Evolutionary conservation across 2,329 filamentous ascomycete genomes (phyloP), one percentile per base, ranked within the genome.

Genomic region (Cladorrhinum sp.): DNA sequence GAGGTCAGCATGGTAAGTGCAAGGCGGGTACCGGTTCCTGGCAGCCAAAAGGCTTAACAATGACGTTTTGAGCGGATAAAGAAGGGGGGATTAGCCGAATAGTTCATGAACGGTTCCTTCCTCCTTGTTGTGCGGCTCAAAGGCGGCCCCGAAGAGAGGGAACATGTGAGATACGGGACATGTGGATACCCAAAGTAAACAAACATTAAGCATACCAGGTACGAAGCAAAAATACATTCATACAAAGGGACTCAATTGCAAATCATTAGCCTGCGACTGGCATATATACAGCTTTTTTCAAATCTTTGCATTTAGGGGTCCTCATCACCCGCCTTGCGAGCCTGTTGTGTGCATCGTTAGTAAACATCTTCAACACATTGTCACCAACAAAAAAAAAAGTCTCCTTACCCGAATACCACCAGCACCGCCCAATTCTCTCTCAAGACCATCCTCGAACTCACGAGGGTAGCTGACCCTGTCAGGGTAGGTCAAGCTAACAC

Each of bases 371-470:
- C 20, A 50, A 25, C 32, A 32, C 25, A 20, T 6, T 4, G 22
- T 16, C 8, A 23, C n/a, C n/a, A 32, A 32, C 20, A 20, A n/a
- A 9, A n/a, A 36, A 45, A 1, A 9, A 2, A 2, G 16, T 18
- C 6, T n/a, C n/a, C 88, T 76, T 78, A 91, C 90, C 76, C 83
- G 80, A 57, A 86, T 63, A 60, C 87, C 87, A 69, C 84, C 83
- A 25, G 84, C 74, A 9, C 91, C 91, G 62, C 91, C 91, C 62
- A 95, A 77, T 72, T 93, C 91, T 70, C 82, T 82, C 74, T 91
- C 84, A 65, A 95, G 74, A 22, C 91, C 91, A 65, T 81, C 86
- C 69, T 87, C 85, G 70, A 88, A 95, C 68, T 88, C 87, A 62
- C 86, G 83, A 9, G 90, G 89, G 64, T 80, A 86, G 29, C 87